Evolutionary conservation across 306 rosid genomes (phyloP), one percentile per base, ranked within the genome.

Genomic region (Rosa persica): DNA sequence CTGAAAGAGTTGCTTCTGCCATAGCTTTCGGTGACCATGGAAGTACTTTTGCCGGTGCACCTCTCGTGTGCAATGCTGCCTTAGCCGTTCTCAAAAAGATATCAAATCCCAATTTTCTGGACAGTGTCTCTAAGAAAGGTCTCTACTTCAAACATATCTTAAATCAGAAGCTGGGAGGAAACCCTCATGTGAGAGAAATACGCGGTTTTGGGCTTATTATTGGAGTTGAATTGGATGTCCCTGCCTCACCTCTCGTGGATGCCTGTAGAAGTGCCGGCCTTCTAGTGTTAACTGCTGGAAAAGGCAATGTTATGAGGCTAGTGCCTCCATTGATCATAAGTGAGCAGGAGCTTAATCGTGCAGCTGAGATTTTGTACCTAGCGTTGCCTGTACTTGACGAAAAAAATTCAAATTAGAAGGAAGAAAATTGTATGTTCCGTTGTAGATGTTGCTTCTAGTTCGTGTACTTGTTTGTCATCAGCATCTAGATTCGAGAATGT

Each of bases 241-340:
- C 90, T 16, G 97, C 97, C 5, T 77, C 87, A 3, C 86, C 97
- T 1, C 64, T 89, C 0, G 91, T 92, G 3, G 93, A 90, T 27
- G 98, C 97, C 2, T 94, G 98, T 79, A 89, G 90, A 80, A 73
- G 86, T 67, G 83, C 85, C 0, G 98, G 98, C 61, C 92, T 92
- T 74, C 47, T 94, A 17, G 83, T 92, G 16, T 69, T 94, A 80
- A 92, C 97, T 25, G 98, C 97, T 48, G 97, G 98, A 42, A 89
- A 91, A 79, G 98, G 97, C 22, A 92, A 90, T 39, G 87, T 94
- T 22, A 88, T 92, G 52, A 86, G 98, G 87, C 70, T 94, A 44
- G 97, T 94, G n/a, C 98, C 98, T 7, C 98, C 98, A 54, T 79
- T 94, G 85, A 92, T 89, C 85, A 88, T 94, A 81, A 79, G 92